Evolutionary conservation across 2,329 filamentous ascomycete genomes (phyloP).

Genomic region (Hysterium pulicare): DNA sequence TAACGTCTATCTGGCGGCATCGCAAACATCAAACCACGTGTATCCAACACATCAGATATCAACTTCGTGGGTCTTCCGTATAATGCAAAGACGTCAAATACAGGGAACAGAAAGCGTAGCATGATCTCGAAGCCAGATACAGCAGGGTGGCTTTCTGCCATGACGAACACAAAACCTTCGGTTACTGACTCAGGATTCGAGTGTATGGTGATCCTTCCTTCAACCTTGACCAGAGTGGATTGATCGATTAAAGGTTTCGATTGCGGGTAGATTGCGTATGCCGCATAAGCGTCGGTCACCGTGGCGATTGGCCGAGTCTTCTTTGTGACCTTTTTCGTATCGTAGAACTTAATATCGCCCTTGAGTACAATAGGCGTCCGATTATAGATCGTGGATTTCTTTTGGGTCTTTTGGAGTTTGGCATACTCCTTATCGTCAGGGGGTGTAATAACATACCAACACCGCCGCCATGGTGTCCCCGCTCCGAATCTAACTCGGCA

Average conservation of each 20-base stretch:
- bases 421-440: conserved; percentile 90
- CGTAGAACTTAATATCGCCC: conserved; percentile 93
- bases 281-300: conserved; percentile 84
- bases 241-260: conserved; percentile 91
- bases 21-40: conserved; percentile 93
- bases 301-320: conserved; percentile 88
- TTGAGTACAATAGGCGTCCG: conserved; percentile 68
- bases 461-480: conserved; percentile 91
- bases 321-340: conserved; percentile 85
- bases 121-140: conserved; percentile 95
- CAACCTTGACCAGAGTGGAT: conserved; percentile 89
- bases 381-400: conserved; percentile 82
- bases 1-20: conserved; percentile 87
- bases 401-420: conserved; percentile 76
- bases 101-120: conserved; percentile 86
- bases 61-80: conserved; percentile 87
- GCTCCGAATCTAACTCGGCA: conserved; percentile 92
- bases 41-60: conserved; percentile 81
- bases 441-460: conserved; percentile 92
- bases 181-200: conserved; percentile 70
- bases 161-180: conserved; percentile 95
- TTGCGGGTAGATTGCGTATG: conserved; percentile 94
- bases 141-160: conserved; percentile 91
- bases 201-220: conserved; percentile 86
- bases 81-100: conserved; percentile 86